Evolutionary conservation across 208 protist species (phyloP).

Genomic region (Crithidia bombi): DNA sequence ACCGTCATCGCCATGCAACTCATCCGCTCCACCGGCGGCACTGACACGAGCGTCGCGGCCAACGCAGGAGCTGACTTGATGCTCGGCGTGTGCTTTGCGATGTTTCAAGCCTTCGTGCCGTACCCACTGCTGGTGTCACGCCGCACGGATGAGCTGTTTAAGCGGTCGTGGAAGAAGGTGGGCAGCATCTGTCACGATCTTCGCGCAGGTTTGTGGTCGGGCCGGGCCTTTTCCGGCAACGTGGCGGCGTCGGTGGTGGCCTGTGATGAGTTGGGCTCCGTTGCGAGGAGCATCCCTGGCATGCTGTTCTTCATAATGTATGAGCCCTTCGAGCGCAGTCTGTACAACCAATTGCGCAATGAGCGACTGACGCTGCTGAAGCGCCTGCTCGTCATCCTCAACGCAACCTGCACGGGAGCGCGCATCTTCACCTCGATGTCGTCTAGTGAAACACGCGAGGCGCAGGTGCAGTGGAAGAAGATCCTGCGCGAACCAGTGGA

Average conservation of each 20-base stretch:
- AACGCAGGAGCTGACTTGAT: slow-evolving; percentile 41
- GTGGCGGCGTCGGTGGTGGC: slow-evolving; percentile 33
- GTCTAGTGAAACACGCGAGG: slow-evolving; percentile 27
- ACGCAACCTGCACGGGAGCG: slow-evolving; percentile 39
- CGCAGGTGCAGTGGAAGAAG: slow-evolving; percentile 26
- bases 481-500: slow-evolving; percentile 37
- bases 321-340: slow-evolving; percentile 49
- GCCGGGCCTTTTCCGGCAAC: slow-evolving; percentile 33
- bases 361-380: slow-evolving; percentile 46
- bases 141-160: slow-evolving; percentile 35
- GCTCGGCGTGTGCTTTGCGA: slow-evolving; percentile 38
- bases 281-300: slow-evolving; percentile 29
- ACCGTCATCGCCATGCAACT: slow-evolving; percentile 56
- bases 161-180: slow-evolving; percentile 36
- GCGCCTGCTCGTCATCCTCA: slow-evolving; percentile 45
- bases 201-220: slow-evolving; percentile 45
- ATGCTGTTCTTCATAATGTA: slow-evolving; percentile 46
- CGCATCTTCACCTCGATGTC: slow-evolving; percentile 32
- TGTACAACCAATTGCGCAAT: slow-evolving; percentile 50
- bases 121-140: slow-evolving; percentile 45
- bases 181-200: slow-evolving; percentile 34
- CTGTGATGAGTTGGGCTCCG: slow-evolving; percentile 40
- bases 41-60: slow-evolving; percentile 19
- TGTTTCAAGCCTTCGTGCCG: slow-evolving; percentile 45
- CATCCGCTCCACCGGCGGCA: slow-evolving; percentile 18